phyloP scores from a whole-genome alignment of 192 early-diverging fungal genomes.

The Podila clonocystis region DNA sequence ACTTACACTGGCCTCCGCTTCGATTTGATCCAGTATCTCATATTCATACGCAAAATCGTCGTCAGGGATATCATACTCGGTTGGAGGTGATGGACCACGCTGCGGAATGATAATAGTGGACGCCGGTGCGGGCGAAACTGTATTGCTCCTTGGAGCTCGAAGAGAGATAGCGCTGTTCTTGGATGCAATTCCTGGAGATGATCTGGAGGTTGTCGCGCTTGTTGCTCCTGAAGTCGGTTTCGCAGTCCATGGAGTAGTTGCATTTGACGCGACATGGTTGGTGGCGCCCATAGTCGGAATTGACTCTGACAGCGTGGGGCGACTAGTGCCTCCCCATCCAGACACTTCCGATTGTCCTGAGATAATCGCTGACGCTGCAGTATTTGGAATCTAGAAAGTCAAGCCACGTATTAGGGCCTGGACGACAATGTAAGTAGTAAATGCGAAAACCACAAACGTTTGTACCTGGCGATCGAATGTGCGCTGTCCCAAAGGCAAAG shows the following conservation, averaged over 20 bases:
- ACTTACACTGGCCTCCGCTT: slow-evolving; percentile 5
- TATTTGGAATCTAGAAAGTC: too few species aligned
- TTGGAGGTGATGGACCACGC: background rate
- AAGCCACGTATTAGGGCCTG: too few species aligned
- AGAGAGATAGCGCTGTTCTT: background rate
- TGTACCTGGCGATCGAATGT: background rate
- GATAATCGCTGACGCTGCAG: background rate
- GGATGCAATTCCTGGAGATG: background rate
- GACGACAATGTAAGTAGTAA: background rate
- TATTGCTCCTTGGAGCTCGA: background rate
- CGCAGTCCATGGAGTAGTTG: background rate
- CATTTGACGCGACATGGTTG: background rate
- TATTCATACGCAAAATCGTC: slow-evolving; percentile 26
- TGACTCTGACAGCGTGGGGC: slow-evolving; percentile 20
- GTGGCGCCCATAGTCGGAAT: background rate
- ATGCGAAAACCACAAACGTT: background rate
- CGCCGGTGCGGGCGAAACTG: background rate
- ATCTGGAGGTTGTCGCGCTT: background rate
- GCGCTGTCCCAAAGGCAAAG: background rate
- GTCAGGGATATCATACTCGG: slow-evolving; percentile 5
- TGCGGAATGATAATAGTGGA: background rate
- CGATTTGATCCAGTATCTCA: slow-evolving; percentile 6
- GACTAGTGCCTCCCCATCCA: slow-evolving; percentile 31
- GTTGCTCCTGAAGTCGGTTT: background rate
- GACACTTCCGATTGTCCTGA: slow-evolving; percentile 1